phyloP scores from a whole-genome alignment of 441 rosid species.

The Breynia disticha region DNA sequence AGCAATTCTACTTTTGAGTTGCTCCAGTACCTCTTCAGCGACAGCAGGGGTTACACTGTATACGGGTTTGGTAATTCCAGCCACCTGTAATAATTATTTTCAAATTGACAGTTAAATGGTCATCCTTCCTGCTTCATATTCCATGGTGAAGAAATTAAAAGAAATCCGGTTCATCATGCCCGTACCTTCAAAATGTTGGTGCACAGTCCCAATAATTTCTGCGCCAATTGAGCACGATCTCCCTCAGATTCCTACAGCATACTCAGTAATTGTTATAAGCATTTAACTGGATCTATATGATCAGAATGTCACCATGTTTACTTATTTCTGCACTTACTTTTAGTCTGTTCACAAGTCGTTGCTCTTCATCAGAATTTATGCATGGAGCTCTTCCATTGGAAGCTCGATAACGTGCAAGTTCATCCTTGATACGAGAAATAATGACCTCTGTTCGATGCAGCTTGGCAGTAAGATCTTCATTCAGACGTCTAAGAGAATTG shows the following conservation, averaged over 20 bases:
- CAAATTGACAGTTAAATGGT: slow-evolving; percentile 10
- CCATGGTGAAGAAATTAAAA: background rate
- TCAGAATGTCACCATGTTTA: too few species aligned
- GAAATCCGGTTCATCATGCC: background rate
- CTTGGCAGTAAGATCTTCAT: slow-evolving; percentile 67
- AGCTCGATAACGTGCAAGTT: slow-evolving; percentile 65
- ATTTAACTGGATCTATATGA: background rate
- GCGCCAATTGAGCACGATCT: slow-evolving; percentile 55
- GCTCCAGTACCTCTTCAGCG: slow-evolving; percentile 81
- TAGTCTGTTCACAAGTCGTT: slow-evolving; percentile 39
- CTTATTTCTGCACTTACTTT: slow-evolving; percentile 31
- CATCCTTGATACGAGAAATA: slow-evolving; percentile 71
- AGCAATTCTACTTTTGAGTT: slow-evolving; percentile 43
- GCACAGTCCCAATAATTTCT: slow-evolving; percentile 55
- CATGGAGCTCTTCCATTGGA: slow-evolving; percentile 46
- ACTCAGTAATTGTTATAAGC: slow-evolving; percentile 12
- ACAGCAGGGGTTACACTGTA: slow-evolving; percentile 45
- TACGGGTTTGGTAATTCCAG: slow-evolving; percentile 46
- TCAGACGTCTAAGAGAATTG: slow-evolving; percentile 60
- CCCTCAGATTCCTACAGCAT: slow-evolving; percentile 57
- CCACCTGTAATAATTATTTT: slow-evolving; percentile 28
- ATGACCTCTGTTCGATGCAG: slow-evolving; percentile 48
- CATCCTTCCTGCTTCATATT: background rate
- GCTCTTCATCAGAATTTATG: slow-evolving; percentile 49
- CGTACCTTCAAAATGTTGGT: slow-evolving; percentile 65